A percentile compares a stretch with the other conserved stretches of the same genome.
Evolutionary conservation across 2,329 filamentous ascomycete species (phyloP).

Genomic region (Dichotomopilus funicola): DNA sequence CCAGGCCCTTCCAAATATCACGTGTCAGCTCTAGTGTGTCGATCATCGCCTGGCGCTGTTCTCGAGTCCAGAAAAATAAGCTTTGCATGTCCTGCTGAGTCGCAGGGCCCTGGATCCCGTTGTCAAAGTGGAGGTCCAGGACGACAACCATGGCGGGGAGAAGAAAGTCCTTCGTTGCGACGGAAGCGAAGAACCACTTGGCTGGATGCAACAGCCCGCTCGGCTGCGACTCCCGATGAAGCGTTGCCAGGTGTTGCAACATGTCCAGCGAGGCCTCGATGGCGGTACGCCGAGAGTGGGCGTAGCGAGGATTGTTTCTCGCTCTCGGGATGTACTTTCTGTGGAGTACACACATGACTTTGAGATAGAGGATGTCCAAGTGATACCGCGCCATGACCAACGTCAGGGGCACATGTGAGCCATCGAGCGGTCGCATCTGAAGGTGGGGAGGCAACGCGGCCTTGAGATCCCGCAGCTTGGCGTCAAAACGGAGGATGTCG

Average conservation of each 20-base stretch:
- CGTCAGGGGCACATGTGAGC: constrained; percentile 72
- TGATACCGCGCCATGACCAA: constrained; percentile 81
- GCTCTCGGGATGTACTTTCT: constrained; percentile 78
- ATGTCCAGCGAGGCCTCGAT: constrained; percentile 83
- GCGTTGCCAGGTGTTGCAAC: constrained; percentile 66
- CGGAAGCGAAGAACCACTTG: constrained; percentile 71
- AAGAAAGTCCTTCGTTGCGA: constrained; percentile 78
- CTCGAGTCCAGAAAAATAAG: constrained; percentile 49
- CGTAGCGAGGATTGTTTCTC: constrained; percentile 71
- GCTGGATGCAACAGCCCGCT: constrained; percentile 65
- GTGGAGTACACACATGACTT: constrained; percentile 83
- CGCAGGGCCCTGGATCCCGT: constrained; percentile 39
- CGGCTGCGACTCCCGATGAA: constrained; percentile 67
- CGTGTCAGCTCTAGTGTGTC: constrained; percentile 63
- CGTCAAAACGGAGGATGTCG: constrained; percentile 57
- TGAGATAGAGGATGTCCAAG: constrained; percentile 79
- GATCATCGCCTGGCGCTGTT: constrained; percentile 69
- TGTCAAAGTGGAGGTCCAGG: constrained; percentile 72
- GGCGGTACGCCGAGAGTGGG: constrained; percentile 74
- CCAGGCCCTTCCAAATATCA: constrained; percentile 72
- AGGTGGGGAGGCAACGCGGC: constrained; percentile 73
- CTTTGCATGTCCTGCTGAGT: constrained; percentile 37
- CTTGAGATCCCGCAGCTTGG: constrained; percentile 53
- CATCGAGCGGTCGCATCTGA: constrained; percentile 66
- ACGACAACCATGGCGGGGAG: constrained; percentile 79